Conservation (phyloP, 345 rosid species). For the Dimocarpus longan region DNA sequence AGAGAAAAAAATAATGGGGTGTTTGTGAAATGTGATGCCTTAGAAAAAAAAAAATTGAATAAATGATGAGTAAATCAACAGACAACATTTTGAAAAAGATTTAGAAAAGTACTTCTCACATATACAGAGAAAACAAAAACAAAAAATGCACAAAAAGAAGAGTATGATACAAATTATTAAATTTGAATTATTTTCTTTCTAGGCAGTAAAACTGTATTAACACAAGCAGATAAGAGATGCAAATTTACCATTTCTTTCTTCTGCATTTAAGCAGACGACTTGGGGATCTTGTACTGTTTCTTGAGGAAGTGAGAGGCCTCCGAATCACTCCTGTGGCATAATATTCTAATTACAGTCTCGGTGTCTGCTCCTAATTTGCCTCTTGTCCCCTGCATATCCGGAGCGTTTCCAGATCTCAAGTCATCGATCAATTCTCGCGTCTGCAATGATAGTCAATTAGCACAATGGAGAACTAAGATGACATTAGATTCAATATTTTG, state of each 20-base stretch:
- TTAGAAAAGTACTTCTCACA: neutral
- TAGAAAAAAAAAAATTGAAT: too few relatives aligned
- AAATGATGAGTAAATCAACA: neutral
- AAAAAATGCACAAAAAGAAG: neutral
- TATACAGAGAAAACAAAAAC: neutral
- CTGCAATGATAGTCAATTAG: conserved; percentile 39
- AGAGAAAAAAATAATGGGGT: neutral
- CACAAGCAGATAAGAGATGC: neutral
- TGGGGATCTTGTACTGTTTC: conserved; percentile 93
- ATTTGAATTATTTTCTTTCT: neutral
- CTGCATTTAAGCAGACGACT: conserved; percentile 46
- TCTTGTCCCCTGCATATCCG: conserved; percentile 56
- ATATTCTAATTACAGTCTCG: conserved; percentile 70
- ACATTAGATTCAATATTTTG: neutral
- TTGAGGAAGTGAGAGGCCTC: conserved; percentile 92
- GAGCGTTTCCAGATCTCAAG: conserved; percentile 65
- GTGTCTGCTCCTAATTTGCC: conserved; percentile 82
- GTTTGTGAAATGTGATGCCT: too few relatives aligned
- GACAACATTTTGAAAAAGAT: neutral
- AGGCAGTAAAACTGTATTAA: neutral
- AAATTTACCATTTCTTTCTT: neutral
- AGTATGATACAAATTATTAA: neutral
- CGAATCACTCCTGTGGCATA: conserved; percentile 87
- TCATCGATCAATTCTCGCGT: conserved; percentile 84
- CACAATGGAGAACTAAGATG: neutral